Base-by-base conservation (phyloP, 208 protist genomes). In the Wallacemonas sp. region DNA sequence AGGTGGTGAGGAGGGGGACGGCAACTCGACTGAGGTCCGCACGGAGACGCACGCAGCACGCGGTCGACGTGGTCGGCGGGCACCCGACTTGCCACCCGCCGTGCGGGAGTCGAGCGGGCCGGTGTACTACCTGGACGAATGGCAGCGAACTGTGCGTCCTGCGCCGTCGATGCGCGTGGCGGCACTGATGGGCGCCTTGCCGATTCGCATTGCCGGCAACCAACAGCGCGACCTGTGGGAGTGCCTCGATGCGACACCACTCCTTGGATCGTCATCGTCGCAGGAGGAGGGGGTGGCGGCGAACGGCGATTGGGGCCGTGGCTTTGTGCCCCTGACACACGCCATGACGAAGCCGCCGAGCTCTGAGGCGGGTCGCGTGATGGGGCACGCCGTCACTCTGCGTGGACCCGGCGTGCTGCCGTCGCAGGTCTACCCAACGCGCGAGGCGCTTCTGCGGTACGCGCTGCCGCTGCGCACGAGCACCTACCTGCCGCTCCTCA, bases 361-460 rank as follows among this genome's bases (percentile, higher is more conserved):
- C 32, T 69, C 23, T 11, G 74, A 85, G 11, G 57, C 76, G 2
- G 86, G 86, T 2, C 73, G 82, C 48, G 83, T 95, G 21, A 41
- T 95, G 39, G 86, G 89, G 26, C 86, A 93, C 61, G 75, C 80
- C 12, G 73, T 90, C 17, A 84, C 74, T 16, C 57, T 95, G 27
- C 83, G 89, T 21, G 89, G 89, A 17, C 85, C 78, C 0, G 87
- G 80, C 26, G 47, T 54, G 39, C 70, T 95, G 41, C 70, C 67
- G 0, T 68, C 70, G 41, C 36, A 70, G 3, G 72, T 78, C 9
- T 95, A 92, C 64, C 74, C 84, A 2, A 33, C 78, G 21, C 74
- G 70, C 4, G 86, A 95, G 72, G 89, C 86, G 12, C 68, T 92
- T 56, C 70, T 92, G 78, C 86, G 89, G n/a, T 93, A 95, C 64